Conservation (phyloP, 352 stramenopile genomes). For the Phytopythium vexans region DNA sequence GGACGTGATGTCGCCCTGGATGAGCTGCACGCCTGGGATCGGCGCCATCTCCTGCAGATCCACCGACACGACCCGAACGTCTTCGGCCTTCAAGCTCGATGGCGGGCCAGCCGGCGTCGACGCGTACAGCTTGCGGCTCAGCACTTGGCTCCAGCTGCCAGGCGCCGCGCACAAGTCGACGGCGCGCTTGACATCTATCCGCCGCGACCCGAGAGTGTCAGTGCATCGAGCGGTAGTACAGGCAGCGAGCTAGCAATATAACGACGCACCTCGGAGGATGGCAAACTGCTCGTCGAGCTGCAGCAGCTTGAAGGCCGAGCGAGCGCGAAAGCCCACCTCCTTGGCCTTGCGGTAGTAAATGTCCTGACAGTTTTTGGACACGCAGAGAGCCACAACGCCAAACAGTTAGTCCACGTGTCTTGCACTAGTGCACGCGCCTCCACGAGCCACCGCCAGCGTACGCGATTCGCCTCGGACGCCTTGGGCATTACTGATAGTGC, state of each 20-base stretch:
- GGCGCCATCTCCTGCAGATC: slow-evolving; percentile 99
- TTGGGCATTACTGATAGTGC: slow-evolving; percentile 34
- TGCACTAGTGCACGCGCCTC: background rate
- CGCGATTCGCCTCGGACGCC: slow-evolving; percentile 57
- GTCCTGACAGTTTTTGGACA: slow-evolving; percentile 31
- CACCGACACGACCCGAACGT: slow-evolving; percentile 94
- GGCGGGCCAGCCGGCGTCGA: slow-evolving; percentile 7
- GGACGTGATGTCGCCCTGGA: slow-evolving; percentile 97
- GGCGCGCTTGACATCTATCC: slow-evolving; percentile 78
- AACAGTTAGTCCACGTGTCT: background rate
- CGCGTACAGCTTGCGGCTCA: slow-evolving; percentile 88
- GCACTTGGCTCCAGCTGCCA: slow-evolving; percentile 98
- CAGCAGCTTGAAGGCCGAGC: slow-evolving; percentile 98
- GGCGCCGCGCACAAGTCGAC: slow-evolving; percentile 99
- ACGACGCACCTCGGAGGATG: slow-evolving; percentile 75
- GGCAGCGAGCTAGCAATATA: background rate
- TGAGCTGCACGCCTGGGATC: slow-evolving; percentile 93
- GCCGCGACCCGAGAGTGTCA: background rate
- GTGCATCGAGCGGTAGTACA: background rate
- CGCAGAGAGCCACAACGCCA: background rate
- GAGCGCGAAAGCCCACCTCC: slow-evolving; percentile 95
- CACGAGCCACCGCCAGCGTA: slow-evolving; percentile 14
- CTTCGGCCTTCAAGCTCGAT: slow-evolving; percentile 9
- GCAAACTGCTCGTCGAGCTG: slow-evolving; percentile 98
- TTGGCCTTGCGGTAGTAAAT: slow-evolving; percentile 93